Evolutionary conservation across 2,329 filamentous ascomycete genomes (phyloP), one percentile per base, ranked within the genome.

Genomic region (Ceratocystiopsis brevicomis): DNA sequence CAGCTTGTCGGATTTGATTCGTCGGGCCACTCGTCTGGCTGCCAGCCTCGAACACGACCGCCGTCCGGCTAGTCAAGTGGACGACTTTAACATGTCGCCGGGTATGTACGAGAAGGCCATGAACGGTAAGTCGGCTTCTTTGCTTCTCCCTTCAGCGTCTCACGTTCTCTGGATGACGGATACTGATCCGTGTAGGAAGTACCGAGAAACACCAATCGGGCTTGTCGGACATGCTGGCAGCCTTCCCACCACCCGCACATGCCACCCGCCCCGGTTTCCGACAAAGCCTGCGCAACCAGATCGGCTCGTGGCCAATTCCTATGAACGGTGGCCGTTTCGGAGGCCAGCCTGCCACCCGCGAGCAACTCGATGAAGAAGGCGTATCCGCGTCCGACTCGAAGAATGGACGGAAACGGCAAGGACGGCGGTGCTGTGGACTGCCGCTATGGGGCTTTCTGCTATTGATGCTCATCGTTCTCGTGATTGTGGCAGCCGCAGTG

Each of bases 1-100:
- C 1, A 95, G 87, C 59, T 64, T 98, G 46, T 81, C 87, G 0
- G 90, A 96, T 57, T 64, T 98, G 47, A 96, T 98, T 51, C 72
- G 76, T 53, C 75, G 90, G 52, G 90, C 90, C 12, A 96, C 88
- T 0, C 76, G 76, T 50, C 65, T 96, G 35, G 88, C 87, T 15
- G 75, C 83, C 0, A 86, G 93, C 60, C 77, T 98, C 46, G 88
- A 96, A 53, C 78, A 78, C 50, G 88, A 88, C 13, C 78, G 65
- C 49, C 64, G 75, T 50, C 75, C 75, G 25, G 72, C 64, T 18
- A 79, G 75, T 53, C 66, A 69, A 15, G 61, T 75, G 40, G 68
- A 72, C 37, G 67, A 70, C 17, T 54, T 76, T 14, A 61, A 61
- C 37, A 66, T 69, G 48, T 74, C 67, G 45, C 61, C 66, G 1